Conservation (phyloP, 2,329 filamentous ascomycete species). For the Fusarium sp. region DNA sequence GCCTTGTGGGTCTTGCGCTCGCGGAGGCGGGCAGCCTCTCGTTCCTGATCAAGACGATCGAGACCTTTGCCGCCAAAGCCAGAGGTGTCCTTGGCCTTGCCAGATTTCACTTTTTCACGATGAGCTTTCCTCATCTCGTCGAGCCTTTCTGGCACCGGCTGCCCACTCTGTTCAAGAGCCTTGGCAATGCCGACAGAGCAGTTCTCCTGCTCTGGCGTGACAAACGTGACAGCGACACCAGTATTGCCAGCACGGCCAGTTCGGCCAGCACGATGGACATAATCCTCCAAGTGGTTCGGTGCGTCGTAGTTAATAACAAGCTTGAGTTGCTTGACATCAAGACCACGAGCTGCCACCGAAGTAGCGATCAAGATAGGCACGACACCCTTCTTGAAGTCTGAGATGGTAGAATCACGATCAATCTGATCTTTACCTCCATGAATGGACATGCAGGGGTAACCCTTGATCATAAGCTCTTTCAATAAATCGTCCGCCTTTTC, state of each 20-base stretch:
- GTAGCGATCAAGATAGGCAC: slow-evolving; percentile 93
- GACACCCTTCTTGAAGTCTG: slow-evolving; percentile 91
- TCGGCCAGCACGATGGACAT: slow-evolving; percentile 92
- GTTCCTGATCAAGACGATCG: slow-evolving; percentile 88
- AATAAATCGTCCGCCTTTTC: slow-evolving; percentile 85
- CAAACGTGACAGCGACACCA: slow-evolving; percentile 92
- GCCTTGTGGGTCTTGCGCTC: slow-evolving; percentile 91
- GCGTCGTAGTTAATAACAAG: slow-evolving; percentile 96
- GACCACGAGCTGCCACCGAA: slow-evolving; percentile 90
- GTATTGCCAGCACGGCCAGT: slow-evolving; percentile 95
- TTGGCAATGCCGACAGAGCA: slow-evolving; percentile 89
- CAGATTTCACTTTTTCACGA: slow-evolving; percentile 88
- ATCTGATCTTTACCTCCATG: slow-evolving; percentile 94
- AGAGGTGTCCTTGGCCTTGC: slow-evolving; percentile 86
- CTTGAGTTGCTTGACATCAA: slow-evolving; percentile 96
- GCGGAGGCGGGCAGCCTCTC: slow-evolving; percentile 83
- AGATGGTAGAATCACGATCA: slow-evolving; percentile 89
- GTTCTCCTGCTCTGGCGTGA: slow-evolving; percentile 90
- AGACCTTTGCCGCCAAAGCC: slow-evolving; percentile 96
- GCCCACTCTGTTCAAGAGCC: slow-evolving; percentile 89
- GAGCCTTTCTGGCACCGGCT: slow-evolving; percentile 77
- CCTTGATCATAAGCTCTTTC: slow-evolving; percentile 80
- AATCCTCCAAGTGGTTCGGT: slow-evolving; percentile 94
- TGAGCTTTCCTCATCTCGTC: slow-evolving; percentile 75
- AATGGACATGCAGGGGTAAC: slow-evolving; percentile 91